Conservation (phyloP, 768 basidiomycete genomes). For the Suillus brevipes region DNA sequence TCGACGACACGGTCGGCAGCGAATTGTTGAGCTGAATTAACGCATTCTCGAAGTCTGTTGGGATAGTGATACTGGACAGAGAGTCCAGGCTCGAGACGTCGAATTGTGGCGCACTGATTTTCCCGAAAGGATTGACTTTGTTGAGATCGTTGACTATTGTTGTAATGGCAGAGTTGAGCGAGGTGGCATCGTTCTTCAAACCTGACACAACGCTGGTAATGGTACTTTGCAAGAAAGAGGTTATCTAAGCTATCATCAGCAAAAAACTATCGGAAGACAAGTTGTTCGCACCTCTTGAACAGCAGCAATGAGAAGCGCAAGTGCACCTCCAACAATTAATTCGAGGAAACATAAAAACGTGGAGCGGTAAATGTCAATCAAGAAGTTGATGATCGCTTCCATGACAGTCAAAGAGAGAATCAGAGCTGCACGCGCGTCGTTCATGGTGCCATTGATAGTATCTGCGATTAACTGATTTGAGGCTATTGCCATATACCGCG, state of each 20-base stretch:
- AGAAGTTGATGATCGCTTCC: conserved; percentile 88
- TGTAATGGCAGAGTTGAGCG: conserved; percentile 69
- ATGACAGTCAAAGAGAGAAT: conserved; percentile 76
- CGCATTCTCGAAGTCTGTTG: conserved; percentile 70
- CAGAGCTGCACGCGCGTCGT: conserved; percentile 73
- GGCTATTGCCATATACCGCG: conserved; percentile 82
- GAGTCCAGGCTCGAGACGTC: conserved; percentile 70
- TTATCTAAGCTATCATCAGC: conserved; percentile 52
- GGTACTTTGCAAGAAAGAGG: conserved; percentile 60
- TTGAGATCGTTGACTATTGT: conserved; percentile 68
- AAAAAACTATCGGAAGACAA: not conserved
- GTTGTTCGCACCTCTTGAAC: conserved; percentile 69
- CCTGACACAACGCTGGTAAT: conserved; percentile 61
- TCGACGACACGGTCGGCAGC: conserved; percentile 72
- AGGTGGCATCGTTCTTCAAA: conserved; percentile 69
- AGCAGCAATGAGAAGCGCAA: conserved; percentile 78
- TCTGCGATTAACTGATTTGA: conserved; percentile 79
- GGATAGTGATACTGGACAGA: conserved; percentile 79
- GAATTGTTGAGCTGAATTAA: conserved; percentile 78
- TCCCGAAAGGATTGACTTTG: conserved; percentile 69
- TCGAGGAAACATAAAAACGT: conserved; percentile 94
- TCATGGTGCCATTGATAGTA: conserved; percentile 76
- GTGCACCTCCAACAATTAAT: conserved; percentile 77
- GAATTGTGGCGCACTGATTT: conserved; percentile 72
- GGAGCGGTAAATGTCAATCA: conserved; percentile 89